Evolutionary conservation across 78 protist species (phyloP).

Genomic region (Dictyostelium firmibasis): DNA sequence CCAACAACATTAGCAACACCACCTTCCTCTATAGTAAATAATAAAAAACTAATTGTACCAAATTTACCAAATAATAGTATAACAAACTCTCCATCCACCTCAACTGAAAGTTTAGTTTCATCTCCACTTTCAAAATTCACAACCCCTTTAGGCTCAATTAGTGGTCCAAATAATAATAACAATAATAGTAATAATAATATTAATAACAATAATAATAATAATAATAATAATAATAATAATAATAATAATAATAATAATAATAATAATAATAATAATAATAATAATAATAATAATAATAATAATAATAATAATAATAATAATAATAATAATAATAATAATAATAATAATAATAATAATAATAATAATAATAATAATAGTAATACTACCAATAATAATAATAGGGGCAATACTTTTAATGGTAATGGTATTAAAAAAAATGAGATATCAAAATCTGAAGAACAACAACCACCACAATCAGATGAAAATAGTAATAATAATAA

Average conservation of each 20-base stretch:
- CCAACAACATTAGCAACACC: not conserved
- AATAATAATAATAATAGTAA: not conserved
- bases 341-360: not conserved
- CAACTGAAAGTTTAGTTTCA: constrained; percentile 4
- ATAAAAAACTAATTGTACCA: not conserved
- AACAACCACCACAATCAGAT: not conserved
- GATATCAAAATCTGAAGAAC: not conserved
- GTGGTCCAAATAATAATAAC: constrained; percentile 21
- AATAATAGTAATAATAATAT: not conserved
- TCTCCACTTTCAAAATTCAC: constrained; percentile 1
- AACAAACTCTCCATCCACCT: not conserved
- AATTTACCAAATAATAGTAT: not conserved
- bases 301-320: not conserved
- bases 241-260: not conserved
- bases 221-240: not conserved
- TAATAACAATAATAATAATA: not conserved
- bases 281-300: no score
- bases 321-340: not conserved
- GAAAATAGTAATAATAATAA: not conserved
- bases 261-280: not conserved
- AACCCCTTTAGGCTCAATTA: constrained; percentile 51
- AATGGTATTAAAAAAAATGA: no score
- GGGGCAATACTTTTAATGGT: not conserved
- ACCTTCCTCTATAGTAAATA: not conserved
- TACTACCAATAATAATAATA: not conserved